These are phyloP conservation scores for Zalaria sp. DNA, from an alignment of 2,329 filamentous ascomycete species.

Conservation along the genomic window DNA sequence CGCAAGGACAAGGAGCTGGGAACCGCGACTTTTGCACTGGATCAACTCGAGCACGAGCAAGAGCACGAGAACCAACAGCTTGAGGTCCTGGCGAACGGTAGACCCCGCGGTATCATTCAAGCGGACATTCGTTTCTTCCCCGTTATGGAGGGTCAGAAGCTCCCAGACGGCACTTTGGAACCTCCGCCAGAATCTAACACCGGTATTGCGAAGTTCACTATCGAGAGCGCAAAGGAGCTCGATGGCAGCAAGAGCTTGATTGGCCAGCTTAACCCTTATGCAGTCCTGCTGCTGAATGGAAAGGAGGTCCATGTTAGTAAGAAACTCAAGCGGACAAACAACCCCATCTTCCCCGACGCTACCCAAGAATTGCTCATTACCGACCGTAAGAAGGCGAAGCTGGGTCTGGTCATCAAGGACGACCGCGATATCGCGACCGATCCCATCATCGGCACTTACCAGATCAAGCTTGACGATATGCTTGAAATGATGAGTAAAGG, in stretches of 20 bases:
- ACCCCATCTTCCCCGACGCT: conserved; percentile 88
- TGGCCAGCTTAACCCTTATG: conserved; percentile 83
- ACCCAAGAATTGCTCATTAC: conserved; percentile 92
- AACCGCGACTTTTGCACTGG: conserved; percentile 69
- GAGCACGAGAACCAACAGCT: conserved; percentile 75
- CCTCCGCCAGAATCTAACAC: conserved; percentile 82
- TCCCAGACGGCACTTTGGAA: conserved; percentile 63
- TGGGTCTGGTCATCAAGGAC: conserved; percentile 90
- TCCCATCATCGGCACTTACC: conserved; percentile 77
- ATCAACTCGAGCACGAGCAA: conserved; percentile 61
- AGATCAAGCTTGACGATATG: conserved; percentile 92
- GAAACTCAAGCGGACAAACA: conserved; percentile 92
- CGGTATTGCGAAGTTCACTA: conserved; percentile 82
- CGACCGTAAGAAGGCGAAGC: conserved; percentile 75
- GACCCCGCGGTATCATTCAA: conserved; percentile 64
- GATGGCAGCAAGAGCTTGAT: conserved; percentile 86
- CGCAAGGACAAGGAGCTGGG: conserved; percentile 95
- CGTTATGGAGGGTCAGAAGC: conserved; percentile 58
- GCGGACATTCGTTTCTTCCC: conserved; percentile 92
- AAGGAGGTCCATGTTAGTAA: conserved; percentile 82
- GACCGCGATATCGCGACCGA: conserved; percentile 76
- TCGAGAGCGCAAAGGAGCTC: conserved; percentile 93
- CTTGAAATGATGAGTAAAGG: conserved; percentile 81
- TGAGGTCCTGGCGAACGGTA: conserved; percentile 73
- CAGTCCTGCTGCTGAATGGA: conserved; percentile 73